These are phyloP conservation scores for Erigeron philadelphicus DNA, from an alignment of 140 eudicot species.

Conservation along the genomic window DNA sequence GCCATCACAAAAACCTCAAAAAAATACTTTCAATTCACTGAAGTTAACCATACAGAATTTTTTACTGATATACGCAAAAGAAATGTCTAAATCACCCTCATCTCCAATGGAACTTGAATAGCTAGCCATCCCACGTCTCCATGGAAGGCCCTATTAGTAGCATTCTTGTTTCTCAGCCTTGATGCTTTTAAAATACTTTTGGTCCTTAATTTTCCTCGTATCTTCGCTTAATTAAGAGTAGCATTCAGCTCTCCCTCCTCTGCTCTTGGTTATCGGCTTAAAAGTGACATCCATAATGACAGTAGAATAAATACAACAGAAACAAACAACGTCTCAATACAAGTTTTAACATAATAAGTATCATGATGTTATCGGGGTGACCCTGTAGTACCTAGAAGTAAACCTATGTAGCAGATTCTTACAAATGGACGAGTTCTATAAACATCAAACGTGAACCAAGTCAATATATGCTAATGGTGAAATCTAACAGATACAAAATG, in stretches of 20 bases:
- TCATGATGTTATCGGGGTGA: too few species aligned
- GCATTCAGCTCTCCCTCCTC: conserved; percentile 3
- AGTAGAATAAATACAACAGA: too few species aligned
- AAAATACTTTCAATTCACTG: not conserved
- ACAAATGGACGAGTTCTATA: too few species aligned
- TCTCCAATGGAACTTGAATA: not conserved
- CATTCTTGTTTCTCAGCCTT: not conserved
- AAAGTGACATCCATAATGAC: too few species aligned
- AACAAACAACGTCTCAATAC: too few species aligned
- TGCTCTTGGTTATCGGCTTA: too few species aligned
- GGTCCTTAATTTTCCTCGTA: not conserved
- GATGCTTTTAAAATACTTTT: conserved; percentile 1
- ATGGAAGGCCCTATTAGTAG: conserved; percentile 10
- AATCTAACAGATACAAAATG: too few species aligned
- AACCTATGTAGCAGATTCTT: too few species aligned
- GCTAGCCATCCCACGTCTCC: conserved; percentile 10
- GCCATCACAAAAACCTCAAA: conserved; percentile 9
- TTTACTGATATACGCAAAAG: not conserved
- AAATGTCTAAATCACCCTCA: conserved; percentile 7
- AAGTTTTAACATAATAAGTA: too few species aligned
- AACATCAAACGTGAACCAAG: too few species aligned
- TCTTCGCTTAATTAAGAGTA: not conserved
- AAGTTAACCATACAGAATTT: not conserved
- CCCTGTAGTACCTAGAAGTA: too few species aligned
- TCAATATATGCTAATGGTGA: too few species aligned